phyloP scores from a whole-genome alignment of 1,139 yeast species.

The Tardiomyces blankii region DNA sequence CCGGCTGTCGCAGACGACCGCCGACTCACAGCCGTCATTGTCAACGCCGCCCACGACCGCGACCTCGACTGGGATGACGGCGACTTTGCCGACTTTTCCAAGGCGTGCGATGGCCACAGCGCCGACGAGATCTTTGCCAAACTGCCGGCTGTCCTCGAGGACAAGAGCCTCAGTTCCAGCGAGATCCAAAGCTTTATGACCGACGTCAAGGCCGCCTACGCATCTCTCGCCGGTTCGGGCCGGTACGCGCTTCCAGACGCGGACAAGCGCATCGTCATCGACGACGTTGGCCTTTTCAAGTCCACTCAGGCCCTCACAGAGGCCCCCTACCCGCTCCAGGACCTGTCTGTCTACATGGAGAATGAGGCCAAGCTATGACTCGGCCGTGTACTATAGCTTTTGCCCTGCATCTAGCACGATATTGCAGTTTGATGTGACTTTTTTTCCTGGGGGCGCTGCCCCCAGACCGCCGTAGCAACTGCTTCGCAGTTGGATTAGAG shows the following conservation, averaged over 20 bases:
- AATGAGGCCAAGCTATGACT: slow-evolving; percentile 16
- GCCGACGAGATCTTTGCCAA: background rate
- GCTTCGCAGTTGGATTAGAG: too few relatives aligned
- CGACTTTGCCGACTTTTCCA: background rate
- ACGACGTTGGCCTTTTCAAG: slow-evolving; percentile 21
- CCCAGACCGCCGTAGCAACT: too few relatives aligned
- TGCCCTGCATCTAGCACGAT: too few relatives aligned
- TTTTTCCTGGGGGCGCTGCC: too few relatives aligned
- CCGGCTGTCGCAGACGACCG: slow-evolving; percentile 14
- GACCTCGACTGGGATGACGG: background rate
- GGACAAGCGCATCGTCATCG: slow-evolving; percentile 10
- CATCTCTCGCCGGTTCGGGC: slow-evolving; percentile 4
- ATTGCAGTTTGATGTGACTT: too few relatives aligned
- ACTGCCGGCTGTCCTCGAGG: background rate
- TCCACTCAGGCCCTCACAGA: slow-evolving; percentile 18
- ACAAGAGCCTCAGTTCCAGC: slow-evolving; percentile 2
- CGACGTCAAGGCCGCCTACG: slow-evolving; percentile 7
- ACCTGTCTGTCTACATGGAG: slow-evolving; percentile 19
- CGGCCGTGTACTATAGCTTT: too few relatives aligned
- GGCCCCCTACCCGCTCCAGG: slow-evolving; percentile 25
- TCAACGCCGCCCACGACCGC: slow-evolving; percentile 36
- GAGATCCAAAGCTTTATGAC: slow-evolving; percentile 9
- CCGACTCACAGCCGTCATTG: slow-evolving; percentile 12
- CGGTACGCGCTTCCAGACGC: slow-evolving; percentile 10
- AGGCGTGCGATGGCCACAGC: background rate